Evolutionary conservation across 345 rosid genomes (phyloP).

Genomic region (Brassica rapa): DNA sequence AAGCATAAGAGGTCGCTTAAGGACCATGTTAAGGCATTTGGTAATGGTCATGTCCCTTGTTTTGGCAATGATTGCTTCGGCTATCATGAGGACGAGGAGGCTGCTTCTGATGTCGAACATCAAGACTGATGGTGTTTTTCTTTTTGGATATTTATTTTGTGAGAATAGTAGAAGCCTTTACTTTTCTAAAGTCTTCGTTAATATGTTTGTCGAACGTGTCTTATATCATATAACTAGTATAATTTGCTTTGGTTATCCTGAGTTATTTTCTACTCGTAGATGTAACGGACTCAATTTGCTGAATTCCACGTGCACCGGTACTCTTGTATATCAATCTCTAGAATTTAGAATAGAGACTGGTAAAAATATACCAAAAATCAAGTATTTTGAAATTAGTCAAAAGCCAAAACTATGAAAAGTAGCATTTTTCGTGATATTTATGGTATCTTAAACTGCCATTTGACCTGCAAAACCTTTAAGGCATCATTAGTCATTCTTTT

Average conservation of each 20-base stretch:
- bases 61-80: constrained; percentile 52
- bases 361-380: neutral
- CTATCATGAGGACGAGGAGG: constrained; percentile 65
- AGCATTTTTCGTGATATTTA: neutral
- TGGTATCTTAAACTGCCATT: neutral
- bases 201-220: neutral
- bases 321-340: neutral
- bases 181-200: neutral
- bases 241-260: neutral
- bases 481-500: neutral
- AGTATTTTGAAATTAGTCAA: constrained; percentile 1
- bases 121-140: constrained; percentile 32
- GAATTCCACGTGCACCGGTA: constrained; percentile 1
- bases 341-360: neutral
- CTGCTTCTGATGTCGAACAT: constrained; percentile 75
- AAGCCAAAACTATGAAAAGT: neutral
- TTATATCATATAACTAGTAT: neutral
- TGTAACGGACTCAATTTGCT: neutral
- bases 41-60: constrained; percentile 74
- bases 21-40: constrained; percentile 90
- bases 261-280: neutral
- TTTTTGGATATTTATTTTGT: neutral
- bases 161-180: constrained; percentile 1
- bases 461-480: neutral
- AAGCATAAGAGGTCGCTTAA: constrained; percentile 95